Evolutionary conservation across 257 asterid species (phyloP).

Genomic region (Verbascum thapsus): DNA sequence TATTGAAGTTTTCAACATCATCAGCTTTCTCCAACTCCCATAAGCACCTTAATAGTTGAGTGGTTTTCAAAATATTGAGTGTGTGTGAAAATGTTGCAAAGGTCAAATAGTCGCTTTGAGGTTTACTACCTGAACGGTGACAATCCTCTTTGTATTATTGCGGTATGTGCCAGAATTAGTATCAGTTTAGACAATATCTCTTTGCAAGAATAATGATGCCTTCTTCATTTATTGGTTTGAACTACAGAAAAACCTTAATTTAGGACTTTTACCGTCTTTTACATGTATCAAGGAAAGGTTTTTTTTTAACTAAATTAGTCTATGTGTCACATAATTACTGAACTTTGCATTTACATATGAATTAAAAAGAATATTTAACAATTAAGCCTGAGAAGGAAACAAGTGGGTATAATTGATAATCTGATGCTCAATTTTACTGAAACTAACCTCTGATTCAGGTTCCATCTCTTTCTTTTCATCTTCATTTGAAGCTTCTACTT

Average conservation of each 20-base stretch:
- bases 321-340: neutral
- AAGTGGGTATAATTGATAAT: neutral
- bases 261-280: neutral
- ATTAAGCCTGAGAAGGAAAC: neutral
- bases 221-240: neutral
- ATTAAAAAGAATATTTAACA: neutral
- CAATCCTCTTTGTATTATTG: neutral
- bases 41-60: slow-evolving; percentile 1
- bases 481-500: slow-evolving; percentile 15
- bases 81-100: neutral
- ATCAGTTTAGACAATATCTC: neutral
- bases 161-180: neutral
- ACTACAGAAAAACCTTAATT: neutral
- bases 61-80: slow-evolving; percentile 3
- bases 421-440: neutral
- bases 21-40: neutral
- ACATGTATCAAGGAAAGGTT: neutral
- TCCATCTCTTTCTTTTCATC: slow-evolving; percentile 20
- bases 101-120: neutral
- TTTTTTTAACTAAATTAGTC: neutral
- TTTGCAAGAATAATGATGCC: neutral
- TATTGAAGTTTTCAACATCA: slow-evolving; percentile 1
- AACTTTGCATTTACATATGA: neutral
- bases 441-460: slow-evolving; percentile 24
- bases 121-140: neutral